phyloP scores from a whole-genome alignment of 2,329 filamentous ascomycete species.

The Acrodontium crateriforme region DNA sequence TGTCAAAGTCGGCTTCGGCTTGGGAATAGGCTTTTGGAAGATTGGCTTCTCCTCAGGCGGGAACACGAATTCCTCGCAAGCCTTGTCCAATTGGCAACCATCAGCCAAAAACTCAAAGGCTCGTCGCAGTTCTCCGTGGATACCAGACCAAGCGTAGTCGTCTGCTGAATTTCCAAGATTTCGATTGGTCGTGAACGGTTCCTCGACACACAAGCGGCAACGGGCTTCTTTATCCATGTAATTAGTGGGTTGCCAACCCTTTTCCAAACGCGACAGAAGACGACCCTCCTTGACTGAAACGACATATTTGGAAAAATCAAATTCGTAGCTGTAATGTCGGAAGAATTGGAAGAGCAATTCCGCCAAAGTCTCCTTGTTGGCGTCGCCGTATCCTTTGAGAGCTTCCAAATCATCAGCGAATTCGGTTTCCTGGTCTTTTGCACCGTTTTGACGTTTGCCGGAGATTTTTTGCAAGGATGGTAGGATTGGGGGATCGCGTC shows the following conservation, averaged over 20 bases:
- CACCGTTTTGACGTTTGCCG: constrained; percentile 45
- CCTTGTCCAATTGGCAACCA: constrained; percentile 60
- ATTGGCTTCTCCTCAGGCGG: constrained; percentile 59
- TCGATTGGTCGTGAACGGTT: constrained; percentile 79
- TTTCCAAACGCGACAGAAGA: constrained; percentile 66
- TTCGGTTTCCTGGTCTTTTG: constrained; percentile 54
- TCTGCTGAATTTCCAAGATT: constrained; percentile 96
- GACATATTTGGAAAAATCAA: constrained; percentile 74
- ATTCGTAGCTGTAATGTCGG: constrained; percentile 82
- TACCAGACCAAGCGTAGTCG: constrained; percentile 80
- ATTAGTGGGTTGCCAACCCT: constrained; percentile 63
- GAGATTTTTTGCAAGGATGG: constrained; percentile 69
- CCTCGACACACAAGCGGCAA: constrained; percentile 84
- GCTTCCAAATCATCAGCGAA: constrained; percentile 77
- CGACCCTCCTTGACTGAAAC: constrained; percentile 75
- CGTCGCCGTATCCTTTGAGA: constrained; percentile 57
- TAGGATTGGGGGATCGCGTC: constrained; percentile 67
- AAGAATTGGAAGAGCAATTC: constrained; percentile 93
- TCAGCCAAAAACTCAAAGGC: constrained; percentile 73
- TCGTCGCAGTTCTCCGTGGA: constrained; percentile 77
- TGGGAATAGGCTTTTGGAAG: constrained; percentile 43
- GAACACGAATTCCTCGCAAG: constrained; percentile 77
- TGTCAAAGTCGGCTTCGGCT: constrained; percentile 41
- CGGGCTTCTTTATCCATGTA: constrained; percentile 32
- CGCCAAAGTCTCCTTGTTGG: constrained; percentile 71